Percentiles rank a stretch among this genome's conserved stretches.
phyloP scores from a whole-genome alignment of 2,329 filamentous ascomycete genomes.

The Apiospora kogelbergensis region DNA sequence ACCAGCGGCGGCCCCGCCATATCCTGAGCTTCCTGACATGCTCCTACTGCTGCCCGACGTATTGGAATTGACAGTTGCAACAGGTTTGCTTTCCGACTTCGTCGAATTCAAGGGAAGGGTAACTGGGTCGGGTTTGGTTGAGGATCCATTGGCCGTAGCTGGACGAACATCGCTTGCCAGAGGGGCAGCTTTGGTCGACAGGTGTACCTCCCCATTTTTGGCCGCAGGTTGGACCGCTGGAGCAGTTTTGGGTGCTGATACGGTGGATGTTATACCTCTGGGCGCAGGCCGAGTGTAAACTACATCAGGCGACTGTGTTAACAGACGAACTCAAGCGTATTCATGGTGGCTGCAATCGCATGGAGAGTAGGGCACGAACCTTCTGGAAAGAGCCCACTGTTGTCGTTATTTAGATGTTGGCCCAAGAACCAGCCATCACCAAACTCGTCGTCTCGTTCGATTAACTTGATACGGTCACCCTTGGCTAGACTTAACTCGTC shows the following conservation, averaged over 20 bases:
- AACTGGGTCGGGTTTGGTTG: conserved; percentile 30
- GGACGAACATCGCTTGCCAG: conserved; percentile 27
- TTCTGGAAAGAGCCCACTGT: conserved; percentile 80
- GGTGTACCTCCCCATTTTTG: not conserved
- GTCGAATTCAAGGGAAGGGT: conserved; percentile 42
- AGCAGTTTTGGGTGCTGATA: conserved; percentile 29
- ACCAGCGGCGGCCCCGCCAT: conserved; percentile 21
- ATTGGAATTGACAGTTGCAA: conserved; percentile 25
- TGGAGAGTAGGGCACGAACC: conserved; percentile 50
- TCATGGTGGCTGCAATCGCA: conserved; percentile 13
- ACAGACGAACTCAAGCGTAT: not conserved
- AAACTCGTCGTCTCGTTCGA: conserved; percentile 86
- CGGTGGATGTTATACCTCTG: conserved; percentile 35
- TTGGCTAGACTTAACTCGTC: conserved; percentile 90
- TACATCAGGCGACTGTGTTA: conserved; percentile 26
- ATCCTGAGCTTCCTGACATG: conserved; percentile 33
- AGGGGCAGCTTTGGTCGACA: conserved; percentile 10
- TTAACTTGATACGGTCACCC: conserved; percentile 78
- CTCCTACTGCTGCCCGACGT: conserved; percentile 12
- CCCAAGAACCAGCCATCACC: conserved; percentile 85
- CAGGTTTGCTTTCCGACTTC: conserved; percentile 34
- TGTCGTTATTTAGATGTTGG: conserved; percentile 70
- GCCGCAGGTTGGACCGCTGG: conserved; percentile 23
- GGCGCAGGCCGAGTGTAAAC: conserved; percentile 63
- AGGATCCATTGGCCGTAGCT: conserved; percentile 20